Evolutionary conservation across 305 asterid genomes (phyloP), one percentile per base, ranked within the genome.

Genomic region (Fraxinus greggii): DNA sequence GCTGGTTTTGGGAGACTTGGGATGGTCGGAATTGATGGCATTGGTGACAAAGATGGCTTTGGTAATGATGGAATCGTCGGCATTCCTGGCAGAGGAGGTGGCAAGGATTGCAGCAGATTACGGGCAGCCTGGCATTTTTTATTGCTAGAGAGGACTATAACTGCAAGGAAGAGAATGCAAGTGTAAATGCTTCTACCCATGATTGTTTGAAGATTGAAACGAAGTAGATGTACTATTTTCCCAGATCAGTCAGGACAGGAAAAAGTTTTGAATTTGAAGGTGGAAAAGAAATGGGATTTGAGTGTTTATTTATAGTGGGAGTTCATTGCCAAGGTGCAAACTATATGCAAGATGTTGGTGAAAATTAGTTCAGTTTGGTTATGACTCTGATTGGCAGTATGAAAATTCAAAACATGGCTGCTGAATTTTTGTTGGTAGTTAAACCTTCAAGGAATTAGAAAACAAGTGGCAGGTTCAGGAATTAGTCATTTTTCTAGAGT

Each of bases 1-100:
- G 80, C 12, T 26, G 77, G 51, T 75, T 4, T 82, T 26, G 84
- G 84, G 21, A 81, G 69, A 7, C 63, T 73, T 36, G 84, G 84
- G 31, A 81, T 77, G 29, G 81, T 63, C n/a, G 72, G 35, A 63
- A 63, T 63, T 63, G 72, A 35, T 56, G 84, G 80, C 80, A 81
- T 45, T 67, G 85, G 81, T 48, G 81, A 81, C 65, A 84, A 38
- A n/a, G 77, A 67, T 23, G 73, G 73, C 33, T 9, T 77, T 28
- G 80, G 80, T 3, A 54, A 19, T 1, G 24, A 32, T 9, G 81
- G 51, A 63, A 81, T 26, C 13, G 9, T 84, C 2, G 85, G 85
- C 61, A 67, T 45, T 10, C 77, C 54, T 5, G 84, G 80, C 19
- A 75, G 10, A 17, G 75, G n/a, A 19, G 75, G 75, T 0, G 33